Percentiles rank a stretch among this genome's conserved stretches.
These are phyloP conservation scores for Pichia sp. DNA, from an alignment of 1,139 yeast species.

Conservation along the genomic window DNA sequence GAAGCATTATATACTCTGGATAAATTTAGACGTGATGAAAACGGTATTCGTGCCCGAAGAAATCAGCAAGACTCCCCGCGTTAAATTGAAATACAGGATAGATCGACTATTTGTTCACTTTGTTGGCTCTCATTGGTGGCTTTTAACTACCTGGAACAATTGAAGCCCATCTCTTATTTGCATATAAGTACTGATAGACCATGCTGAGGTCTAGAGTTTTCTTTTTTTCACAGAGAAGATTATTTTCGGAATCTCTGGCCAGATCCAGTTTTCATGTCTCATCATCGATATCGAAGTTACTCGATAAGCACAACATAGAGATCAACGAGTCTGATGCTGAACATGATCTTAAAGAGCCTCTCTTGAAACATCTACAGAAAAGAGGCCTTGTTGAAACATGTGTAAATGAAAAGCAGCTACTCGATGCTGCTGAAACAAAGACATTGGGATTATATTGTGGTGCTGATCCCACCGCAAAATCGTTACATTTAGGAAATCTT, in stretches of 20 bases:
- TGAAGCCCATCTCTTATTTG: background rate
- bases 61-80: background rate
- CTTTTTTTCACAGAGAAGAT: background rate
- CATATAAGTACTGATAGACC: background rate
- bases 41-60: background rate
- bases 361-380: slow-evolving; percentile 43
- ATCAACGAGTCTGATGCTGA: slow-evolving; percentile 27
- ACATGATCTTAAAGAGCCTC: slow-evolving; percentile 38
- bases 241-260: slow-evolving; percentile 14
- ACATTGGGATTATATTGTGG: slow-evolving; percentile 76
- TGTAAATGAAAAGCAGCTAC: slow-evolving; percentile 43
- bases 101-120: no score
- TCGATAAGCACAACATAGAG: slow-evolving; percentile 21
- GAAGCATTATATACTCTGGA: background rate
- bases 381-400: slow-evolving; percentile 47
- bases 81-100: background rate
- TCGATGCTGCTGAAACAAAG: slow-evolving; percentile 36
- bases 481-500: slow-evolving; percentile 86
- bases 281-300: slow-evolving; percentile 26
- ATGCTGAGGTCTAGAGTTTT: background rate
- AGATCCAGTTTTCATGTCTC: slow-evolving; percentile 22
- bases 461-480: slow-evolving; percentile 91
- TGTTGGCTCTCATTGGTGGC: no score
- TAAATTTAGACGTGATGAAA: no score
- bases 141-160: no score